Evolutionary conservation across 1,284 basidiomycete species (phyloP), one percentile per base, ranked within the genome.

Genomic region (Boletus holoroseus): DNA sequence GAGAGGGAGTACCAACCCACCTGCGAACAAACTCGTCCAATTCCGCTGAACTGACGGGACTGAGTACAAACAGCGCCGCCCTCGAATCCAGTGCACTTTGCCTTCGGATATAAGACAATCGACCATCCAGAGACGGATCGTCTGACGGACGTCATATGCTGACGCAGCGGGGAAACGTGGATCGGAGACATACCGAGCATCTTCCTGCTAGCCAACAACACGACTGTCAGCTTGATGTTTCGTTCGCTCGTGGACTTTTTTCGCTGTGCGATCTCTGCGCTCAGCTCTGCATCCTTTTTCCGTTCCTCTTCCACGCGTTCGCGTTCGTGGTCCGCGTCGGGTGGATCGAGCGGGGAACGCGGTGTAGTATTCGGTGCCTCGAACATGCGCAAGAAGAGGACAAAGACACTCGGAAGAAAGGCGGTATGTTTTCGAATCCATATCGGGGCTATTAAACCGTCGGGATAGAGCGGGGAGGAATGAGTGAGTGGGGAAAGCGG

Each of bases 391-490:
- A 89, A 73, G 66, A 97, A 95, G 43, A 94, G 74, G 5, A 98
- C 89, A 68, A 97, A 96, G 0, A 97, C 92, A 15, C 89, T 85
- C 0, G 95, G 94, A 0, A 98, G 73, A 30, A 95, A 81, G 7
- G 91, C 84, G 0, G 91, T 88, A 63, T 98, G 94, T 70, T 97
- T 99, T 41, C 94, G 79, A 15, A 97, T 83, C 95, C 95, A 99
- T 60, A 98, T 91, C 0, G 94, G 95, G 1, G 94, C 92, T 51
- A 99, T 91, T 43, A 99, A 73, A 0, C 95, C 95, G 66, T 99
- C 95, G 0, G 95, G 95, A 66, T 91, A 81, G 13, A 96, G 74
- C 0, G 95, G 94, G 0, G 92, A 94, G 1, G 85, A 79, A 0
- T 88, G 85, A 0, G 90, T 91, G 24, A 96, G 71, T 0, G 95